Evolutionary conservation across 805 yeast species (phyloP).

Genomic region (Priceomyces castillae): DNA sequence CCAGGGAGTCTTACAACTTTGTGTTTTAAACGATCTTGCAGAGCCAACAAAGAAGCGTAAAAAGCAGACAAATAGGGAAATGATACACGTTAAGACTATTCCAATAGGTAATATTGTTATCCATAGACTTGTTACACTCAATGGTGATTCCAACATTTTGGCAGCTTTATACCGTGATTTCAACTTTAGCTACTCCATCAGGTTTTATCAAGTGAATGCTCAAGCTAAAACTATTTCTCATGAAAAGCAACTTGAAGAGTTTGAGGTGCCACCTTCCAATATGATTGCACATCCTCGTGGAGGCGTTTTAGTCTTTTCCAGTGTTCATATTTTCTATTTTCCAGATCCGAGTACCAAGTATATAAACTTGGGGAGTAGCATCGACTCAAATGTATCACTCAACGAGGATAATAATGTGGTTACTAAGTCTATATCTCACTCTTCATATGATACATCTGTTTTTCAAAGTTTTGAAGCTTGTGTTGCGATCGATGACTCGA

Average conservation of each 20-base stretch:
- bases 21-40: constrained; percentile 8
- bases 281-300: constrained; percentile 19
- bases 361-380: constrained; percentile 9
- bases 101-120: constrained; percentile 21
- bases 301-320: constrained; percentile 28
- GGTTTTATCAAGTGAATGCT: constrained; percentile 23
- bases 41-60: constrained; percentile 6
- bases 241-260: constrained; percentile 24
- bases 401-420: constrained; percentile 14
- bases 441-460: background rate
- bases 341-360: constrained; percentile 16
- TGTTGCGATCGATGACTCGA: constrained; percentile 23
- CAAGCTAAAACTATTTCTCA: constrained; percentile 8
- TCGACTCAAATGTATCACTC: constrained; percentile 8
- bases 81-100: constrained; percentile 9
- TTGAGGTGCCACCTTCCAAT: constrained; percentile 29
- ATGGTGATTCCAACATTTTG: constrained; percentile 7
- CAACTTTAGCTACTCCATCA: constrained; percentile 29
- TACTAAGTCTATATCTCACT: constrained; percentile 15
- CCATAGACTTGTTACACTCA: constrained; percentile 12
- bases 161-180: constrained; percentile 35
- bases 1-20: constrained; percentile 17
- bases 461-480: constrained; percentile 1
- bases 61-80: background rate
- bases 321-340: constrained; percentile 27